Conservation (phyloP, 2,329 filamentous ascomycete species). For the Aspergillus niger region DNA sequence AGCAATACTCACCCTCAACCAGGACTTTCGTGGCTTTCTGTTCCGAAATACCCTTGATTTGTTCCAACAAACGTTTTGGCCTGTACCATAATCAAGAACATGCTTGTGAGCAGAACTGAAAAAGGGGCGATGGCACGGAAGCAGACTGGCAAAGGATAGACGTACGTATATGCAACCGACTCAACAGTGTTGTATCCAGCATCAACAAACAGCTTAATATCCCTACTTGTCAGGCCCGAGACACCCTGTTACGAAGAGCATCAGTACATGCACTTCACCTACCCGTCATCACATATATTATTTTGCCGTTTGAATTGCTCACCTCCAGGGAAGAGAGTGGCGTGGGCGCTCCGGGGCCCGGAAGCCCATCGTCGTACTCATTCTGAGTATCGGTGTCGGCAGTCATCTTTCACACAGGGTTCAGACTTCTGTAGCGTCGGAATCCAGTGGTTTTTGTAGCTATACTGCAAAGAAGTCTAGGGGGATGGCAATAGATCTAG, state of each 20-base stretch:
- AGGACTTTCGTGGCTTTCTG: conserved; percentile 93
- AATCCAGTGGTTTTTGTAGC: not conserved
- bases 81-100: conserved; percentile 36
- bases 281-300: not conserved
- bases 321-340: conserved; percentile 85
- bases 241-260: conserved; percentile 63
- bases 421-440: not conserved
- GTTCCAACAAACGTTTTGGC: conserved; percentile 75
- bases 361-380: conserved; percentile 72
- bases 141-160: not conserved
- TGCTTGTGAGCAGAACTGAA: not conserved
- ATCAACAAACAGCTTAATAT: conserved; percentile 90
- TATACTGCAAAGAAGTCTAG: not conserved
- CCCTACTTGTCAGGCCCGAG: conserved; percentile 85
- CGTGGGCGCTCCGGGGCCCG: conserved; percentile 90
- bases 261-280: not conserved
- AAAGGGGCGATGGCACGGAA: not conserved
- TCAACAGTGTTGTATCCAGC: conserved; percentile 95
- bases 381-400: conserved; percentile 68
- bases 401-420: conserved; percentile 36
- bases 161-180: conserved; percentile 87
- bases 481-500: not conserved
- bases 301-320: conserved; percentile 31
- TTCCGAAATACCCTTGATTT: conserved; percentile 97
- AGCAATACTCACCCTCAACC: conserved; percentile 69